A percentile compares a stretch with the other conserved stretches of the same genome.
Evolutionary conservation across 148 eudicot species (phyloP).

Genomic region (Rhododendron ferrugineum): DNA sequence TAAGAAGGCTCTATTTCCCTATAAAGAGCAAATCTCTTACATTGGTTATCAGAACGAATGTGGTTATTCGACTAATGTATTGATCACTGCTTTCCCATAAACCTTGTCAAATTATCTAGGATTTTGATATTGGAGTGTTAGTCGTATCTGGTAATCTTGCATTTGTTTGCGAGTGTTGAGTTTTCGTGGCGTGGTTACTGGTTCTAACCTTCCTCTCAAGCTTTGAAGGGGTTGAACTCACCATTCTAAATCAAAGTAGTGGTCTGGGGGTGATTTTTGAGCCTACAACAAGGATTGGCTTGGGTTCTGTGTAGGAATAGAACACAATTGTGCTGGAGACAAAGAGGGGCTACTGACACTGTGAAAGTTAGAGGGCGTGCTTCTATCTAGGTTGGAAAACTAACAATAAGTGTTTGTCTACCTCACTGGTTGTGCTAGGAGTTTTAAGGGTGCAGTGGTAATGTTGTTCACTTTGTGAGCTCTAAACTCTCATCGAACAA

Average conservation of each 20-base stretch:
- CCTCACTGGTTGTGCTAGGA: background rate
- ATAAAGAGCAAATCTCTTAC: background rate
- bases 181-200: background rate
- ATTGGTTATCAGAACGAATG: background rate
- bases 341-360: background rate
- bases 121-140: background rate
- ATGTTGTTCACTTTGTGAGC: background rate
- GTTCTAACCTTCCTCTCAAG: background rate
- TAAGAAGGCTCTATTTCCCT: background rate
- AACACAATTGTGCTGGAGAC: background rate
- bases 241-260: background rate
- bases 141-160: background rate
- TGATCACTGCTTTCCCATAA: background rate
- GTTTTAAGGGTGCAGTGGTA: background rate
- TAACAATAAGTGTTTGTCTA: background rate
- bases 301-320: background rate
- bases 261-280: background rate
- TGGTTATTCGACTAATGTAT: background rate
- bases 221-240: background rate
- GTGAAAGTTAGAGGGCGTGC: background rate
- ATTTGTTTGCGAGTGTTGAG: background rate
- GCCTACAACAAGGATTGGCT: background rate
- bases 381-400: background rate
- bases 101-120: background rate
- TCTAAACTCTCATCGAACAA: background rate